Conservation (phyloP, 176 grass and related monocot species). For the Elaeis guineensis region DNA sequence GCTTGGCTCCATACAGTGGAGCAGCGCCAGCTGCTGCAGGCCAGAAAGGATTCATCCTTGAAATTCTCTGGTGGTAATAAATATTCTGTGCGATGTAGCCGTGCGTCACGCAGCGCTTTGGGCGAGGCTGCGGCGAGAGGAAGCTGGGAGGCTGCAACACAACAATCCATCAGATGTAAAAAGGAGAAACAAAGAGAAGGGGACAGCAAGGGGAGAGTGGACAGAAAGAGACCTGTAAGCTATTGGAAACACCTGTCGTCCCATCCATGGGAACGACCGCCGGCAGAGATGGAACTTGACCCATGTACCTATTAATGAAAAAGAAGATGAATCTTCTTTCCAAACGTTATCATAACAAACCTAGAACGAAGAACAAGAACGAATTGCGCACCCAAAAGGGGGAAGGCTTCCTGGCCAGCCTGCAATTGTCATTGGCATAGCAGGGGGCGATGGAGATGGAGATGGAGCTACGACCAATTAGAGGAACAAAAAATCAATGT, state of each 20-base stretch:
- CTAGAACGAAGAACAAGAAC: background rate
- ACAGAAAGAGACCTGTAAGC: slow-evolving; percentile 41
- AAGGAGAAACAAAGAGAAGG: background rate
- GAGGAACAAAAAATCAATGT: background rate
- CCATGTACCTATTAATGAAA: slow-evolving; percentile 46
- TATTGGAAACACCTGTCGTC: slow-evolving; percentile 42
- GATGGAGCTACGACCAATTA: slow-evolving; percentile 5
- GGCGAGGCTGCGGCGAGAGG: slow-evolving; percentile 34
- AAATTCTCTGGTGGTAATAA: slow-evolving; percentile 48
- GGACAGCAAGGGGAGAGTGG: background rate
- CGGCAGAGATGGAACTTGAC: slow-evolving; percentile 59
- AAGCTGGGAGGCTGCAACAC: slow-evolving; percentile 50
- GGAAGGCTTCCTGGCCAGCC: slow-evolving; percentile 65
- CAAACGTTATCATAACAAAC: no score
- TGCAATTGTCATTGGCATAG: slow-evolving; percentile 67
- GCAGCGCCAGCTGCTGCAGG: slow-evolving; percentile 31
- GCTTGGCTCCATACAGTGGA: slow-evolving; percentile 56
- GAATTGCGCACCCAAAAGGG: slow-evolving; percentile 52
- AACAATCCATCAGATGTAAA: background rate
- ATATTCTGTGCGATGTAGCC: slow-evolving; percentile 80
- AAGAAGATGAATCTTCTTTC: background rate
- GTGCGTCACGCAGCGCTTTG: slow-evolving; percentile 77
- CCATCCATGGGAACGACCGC: slow-evolving; percentile 57
- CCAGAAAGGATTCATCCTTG: slow-evolving; percentile 82
- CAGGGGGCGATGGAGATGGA: slow-evolving; percentile 47